These are phyloP conservation scores for Metschnikowia koreensis DNA, from an alignment of 805 yeast species.

Conservation along the genomic window DNA sequence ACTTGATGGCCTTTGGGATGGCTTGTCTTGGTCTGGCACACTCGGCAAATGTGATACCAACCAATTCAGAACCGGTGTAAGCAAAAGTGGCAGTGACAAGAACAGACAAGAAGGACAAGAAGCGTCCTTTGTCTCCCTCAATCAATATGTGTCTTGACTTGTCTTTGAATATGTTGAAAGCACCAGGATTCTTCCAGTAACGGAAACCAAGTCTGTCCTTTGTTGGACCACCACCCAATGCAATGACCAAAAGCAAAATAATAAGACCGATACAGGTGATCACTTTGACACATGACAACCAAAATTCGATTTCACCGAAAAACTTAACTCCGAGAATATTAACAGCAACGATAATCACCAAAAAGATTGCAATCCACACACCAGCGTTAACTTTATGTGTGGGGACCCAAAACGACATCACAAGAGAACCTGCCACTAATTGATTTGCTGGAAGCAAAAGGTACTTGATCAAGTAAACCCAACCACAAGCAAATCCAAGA, in stretches of 20 bases:
- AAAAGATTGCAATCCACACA: constrained; percentile 40
- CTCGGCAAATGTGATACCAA: constrained; percentile 75
- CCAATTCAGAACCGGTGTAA: constrained; percentile 65
- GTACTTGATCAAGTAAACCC: constrained; percentile 56
- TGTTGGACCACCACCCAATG: constrained; percentile 76
- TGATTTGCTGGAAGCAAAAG: constrained; percentile 61
- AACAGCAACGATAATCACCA: constrained; percentile 40
- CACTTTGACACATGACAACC: constrained; percentile 65
- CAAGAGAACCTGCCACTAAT: constrained; percentile 58
- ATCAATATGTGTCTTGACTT: constrained; percentile 32
- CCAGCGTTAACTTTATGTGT: constrained; percentile 51
- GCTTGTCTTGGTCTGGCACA: constrained; percentile 61
- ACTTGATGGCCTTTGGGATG: constrained; percentile 68
- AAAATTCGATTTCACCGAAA: constrained; percentile 47
- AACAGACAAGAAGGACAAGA: constrained; percentile 60
- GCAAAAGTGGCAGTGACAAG: constrained; percentile 69
- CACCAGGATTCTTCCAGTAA: constrained; percentile 70
- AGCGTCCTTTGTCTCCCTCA: constrained; percentile 49
- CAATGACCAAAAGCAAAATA: constrained; percentile 57
- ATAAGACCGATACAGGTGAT: constrained; percentile 66
- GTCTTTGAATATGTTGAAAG: constrained; percentile 52
- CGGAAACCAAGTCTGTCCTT: constrained; percentile 73
- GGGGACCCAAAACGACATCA: constrained; percentile 53
- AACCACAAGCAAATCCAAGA: constrained; percentile 68
- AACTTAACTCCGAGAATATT: constrained; percentile 50